Conservation (phyloP, 2,329 filamentous ascomycete genomes). For the Sordariomycetes sp. region DNA sequence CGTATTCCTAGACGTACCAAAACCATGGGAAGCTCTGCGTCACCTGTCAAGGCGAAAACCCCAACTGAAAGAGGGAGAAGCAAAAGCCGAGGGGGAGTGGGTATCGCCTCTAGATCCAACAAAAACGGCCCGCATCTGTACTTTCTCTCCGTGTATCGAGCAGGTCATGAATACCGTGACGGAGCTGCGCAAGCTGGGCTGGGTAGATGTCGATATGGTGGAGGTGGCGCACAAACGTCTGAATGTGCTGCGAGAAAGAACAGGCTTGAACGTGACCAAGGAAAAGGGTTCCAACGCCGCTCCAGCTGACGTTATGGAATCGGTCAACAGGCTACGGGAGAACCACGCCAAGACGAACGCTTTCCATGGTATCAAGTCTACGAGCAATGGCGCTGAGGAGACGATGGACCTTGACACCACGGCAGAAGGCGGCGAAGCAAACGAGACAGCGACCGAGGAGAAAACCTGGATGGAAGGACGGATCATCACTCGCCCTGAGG, state of each 20-base stretch:
- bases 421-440: conserved; percentile 13
- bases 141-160: conserved; percentile 94
- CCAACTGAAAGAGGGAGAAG: conserved; percentile 12
- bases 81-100: conserved; percentile 23
- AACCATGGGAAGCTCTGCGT: conserved; percentile 70
- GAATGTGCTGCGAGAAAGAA: conserved; percentile 72
- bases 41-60: conserved; percentile 56
- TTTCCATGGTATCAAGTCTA: conserved; percentile 38
- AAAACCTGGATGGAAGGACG: conserved; percentile 68
- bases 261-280: conserved; percentile 55
- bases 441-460: conserved; percentile 12
- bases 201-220: conserved; percentile 90
- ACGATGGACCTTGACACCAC: conserved; percentile 29
- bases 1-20: conserved; percentile 72
- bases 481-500: conserved; percentile 71
- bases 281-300: conserved; percentile 65
- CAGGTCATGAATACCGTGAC: conserved; percentile 85
- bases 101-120: conserved; percentile 60
- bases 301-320: conserved; percentile 70
- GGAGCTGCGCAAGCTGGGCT: conserved; percentile 69
- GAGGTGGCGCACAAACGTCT: conserved; percentile 75
- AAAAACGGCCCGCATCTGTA: conserved; percentile 73
- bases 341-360: conserved; percentile 62
- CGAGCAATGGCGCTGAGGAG: conserved; percentile 19
- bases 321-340: conserved; percentile 61